A percentile compares a stretch with the other conserved stretches of the same genome.
Evolutionary conservation across 768 basidiomycete genomes (phyloP).

Genomic region (Xerocomellus chrysenteron): DNA sequence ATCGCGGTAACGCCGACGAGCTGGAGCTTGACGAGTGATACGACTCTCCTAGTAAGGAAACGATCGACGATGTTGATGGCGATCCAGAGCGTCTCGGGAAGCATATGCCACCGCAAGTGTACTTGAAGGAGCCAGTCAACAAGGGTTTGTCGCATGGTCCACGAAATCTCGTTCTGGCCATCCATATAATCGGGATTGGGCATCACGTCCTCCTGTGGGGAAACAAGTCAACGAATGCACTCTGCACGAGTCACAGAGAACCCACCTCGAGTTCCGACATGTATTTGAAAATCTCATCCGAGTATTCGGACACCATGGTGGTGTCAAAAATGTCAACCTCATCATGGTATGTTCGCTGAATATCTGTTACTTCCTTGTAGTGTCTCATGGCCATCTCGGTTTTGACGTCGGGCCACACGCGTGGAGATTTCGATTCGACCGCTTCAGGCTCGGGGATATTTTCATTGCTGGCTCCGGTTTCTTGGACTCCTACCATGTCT

Average conservation of each 20-base stretch:
- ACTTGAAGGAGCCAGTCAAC: constrained; percentile 99
- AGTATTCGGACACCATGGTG: constrained; percentile 97
- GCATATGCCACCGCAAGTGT: constrained; percentile 97
- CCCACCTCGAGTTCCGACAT: constrained; percentile 92
- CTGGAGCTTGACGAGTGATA: constrained; percentile 87
- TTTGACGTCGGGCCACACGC: constrained; percentile 73
- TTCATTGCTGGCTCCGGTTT: constrained; percentile 45
- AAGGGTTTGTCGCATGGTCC: constrained; percentile 94
- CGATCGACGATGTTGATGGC: constrained; percentile 96
- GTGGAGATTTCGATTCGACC: constrained; percentile 42
- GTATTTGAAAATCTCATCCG: constrained; percentile 97
- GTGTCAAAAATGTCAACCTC: constrained; percentile 72
- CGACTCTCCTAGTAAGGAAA: constrained; percentile 85
- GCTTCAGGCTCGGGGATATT: constrained; percentile 39
- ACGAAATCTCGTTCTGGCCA: constrained; percentile 86
- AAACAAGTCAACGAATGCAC: constrained; percentile 20
- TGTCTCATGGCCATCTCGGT: constrained; percentile 60
- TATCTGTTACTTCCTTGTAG: constrained; percentile 58
- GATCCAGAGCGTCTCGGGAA: constrained; percentile 99
- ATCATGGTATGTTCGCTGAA: constrained; percentile 64
- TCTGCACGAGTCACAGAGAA: not conserved
- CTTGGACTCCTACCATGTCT: constrained; percentile 55
- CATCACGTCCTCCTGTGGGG: constrained; percentile 74
- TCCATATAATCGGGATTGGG: constrained; percentile 93
- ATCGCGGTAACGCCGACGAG: constrained; percentile 98